These are phyloP conservation scores for Magnaporthiopsis rhizophila DNA, from an alignment of 2,329 filamentous ascomycete species.

Conservation along the genomic window DNA sequence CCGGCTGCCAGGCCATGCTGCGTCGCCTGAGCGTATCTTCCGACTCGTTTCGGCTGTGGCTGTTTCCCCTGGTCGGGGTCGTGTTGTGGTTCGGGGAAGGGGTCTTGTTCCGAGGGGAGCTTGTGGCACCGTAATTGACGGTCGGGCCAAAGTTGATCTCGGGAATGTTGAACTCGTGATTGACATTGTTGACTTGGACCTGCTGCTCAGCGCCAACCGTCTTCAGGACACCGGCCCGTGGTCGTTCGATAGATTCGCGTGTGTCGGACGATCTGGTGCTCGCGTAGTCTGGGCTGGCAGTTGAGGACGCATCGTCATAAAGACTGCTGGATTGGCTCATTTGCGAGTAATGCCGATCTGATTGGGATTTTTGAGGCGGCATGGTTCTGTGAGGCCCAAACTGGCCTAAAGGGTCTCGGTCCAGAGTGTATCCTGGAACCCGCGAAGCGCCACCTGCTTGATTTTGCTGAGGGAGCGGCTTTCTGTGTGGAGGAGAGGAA, in stretches of 20 bases:
- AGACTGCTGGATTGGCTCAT: constrained; percentile 33
- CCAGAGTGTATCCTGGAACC: constrained; percentile 14
- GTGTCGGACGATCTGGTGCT: constrained; percentile 54
- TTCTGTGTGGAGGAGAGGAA: constrained; percentile 21
- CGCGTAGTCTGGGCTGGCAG: constrained; percentile 67
- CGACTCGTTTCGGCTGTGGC: constrained; percentile 38
- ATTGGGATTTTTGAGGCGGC: constrained; percentile 11
- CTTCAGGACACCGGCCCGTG: constrained; percentile 71
- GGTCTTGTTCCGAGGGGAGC: constrained; percentile 24
- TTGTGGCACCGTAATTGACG: constrained; percentile 48
- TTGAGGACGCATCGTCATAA: constrained; percentile 58
- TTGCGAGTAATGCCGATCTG: constrained; percentile 28
- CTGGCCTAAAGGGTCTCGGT: constrained; percentile 13
- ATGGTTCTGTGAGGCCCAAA: constrained; percentile 9
- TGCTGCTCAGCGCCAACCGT: constrained; percentile 55
- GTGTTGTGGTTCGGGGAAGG: constrained; percentile 25
- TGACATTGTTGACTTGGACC: constrained; percentile 14
- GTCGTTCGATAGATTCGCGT: constrained; percentile 50
- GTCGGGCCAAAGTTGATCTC: constrained; percentile 82
- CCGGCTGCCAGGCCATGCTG: constrained; percentile 73
- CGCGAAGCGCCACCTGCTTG: not conserved
- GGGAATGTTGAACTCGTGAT: constrained; percentile 51
- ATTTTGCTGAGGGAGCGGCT: constrained; percentile 20
- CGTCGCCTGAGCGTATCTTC: constrained; percentile 40
- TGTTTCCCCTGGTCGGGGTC: constrained; percentile 15